Conservation (phyloP, 2,329 filamentous ascomycete genomes). For the Ustulina deusta region DNA sequence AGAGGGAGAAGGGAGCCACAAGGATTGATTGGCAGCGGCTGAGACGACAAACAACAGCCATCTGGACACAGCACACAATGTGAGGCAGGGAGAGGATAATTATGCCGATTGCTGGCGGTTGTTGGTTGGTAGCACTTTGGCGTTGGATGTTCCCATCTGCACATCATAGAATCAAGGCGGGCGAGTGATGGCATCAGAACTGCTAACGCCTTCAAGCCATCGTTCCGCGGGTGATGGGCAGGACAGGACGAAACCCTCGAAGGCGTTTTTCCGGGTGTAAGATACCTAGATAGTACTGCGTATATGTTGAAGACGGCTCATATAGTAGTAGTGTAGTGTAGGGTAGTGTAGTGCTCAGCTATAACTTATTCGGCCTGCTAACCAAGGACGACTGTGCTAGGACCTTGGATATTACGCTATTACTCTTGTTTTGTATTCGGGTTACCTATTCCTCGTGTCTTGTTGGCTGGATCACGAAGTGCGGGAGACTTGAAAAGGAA, state of each 20-base stretch:
- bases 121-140: slow-evolving; percentile 14
- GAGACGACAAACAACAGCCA: slow-evolving; percentile 42
- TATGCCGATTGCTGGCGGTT: slow-evolving; percentile 8
- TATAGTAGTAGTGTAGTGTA: not conserved
- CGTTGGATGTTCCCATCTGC: slow-evolving; percentile 17
- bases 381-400: slow-evolving; percentile 12
- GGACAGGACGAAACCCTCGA: not conserved
- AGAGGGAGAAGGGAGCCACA: slow-evolving; percentile 37
- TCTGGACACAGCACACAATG: slow-evolving; percentile 33
- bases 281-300: not conserved
- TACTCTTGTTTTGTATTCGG: slow-evolving; percentile 10
- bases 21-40: slow-evolving; percentile 38
- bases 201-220: not conserved
- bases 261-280: not conserved
- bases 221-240: not conserved
- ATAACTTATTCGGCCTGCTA: slow-evolving; percentile 3
- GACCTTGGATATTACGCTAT: slow-evolving; percentile 12
- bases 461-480: slow-evolving; percentile 27
- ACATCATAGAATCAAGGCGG: slow-evolving; percentile 14
- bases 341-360: not conserved
- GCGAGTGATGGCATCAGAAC: slow-evolving; percentile 10
- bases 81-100: not conserved
- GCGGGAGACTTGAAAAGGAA: slow-evolving; percentile 22
- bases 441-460: not conserved
- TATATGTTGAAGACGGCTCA: not conserved